These are phyloP conservation scores for Solanum clarkiae DNA, from an alignment of 257 asterid genomes.

Conservation along the genomic window DNA sequence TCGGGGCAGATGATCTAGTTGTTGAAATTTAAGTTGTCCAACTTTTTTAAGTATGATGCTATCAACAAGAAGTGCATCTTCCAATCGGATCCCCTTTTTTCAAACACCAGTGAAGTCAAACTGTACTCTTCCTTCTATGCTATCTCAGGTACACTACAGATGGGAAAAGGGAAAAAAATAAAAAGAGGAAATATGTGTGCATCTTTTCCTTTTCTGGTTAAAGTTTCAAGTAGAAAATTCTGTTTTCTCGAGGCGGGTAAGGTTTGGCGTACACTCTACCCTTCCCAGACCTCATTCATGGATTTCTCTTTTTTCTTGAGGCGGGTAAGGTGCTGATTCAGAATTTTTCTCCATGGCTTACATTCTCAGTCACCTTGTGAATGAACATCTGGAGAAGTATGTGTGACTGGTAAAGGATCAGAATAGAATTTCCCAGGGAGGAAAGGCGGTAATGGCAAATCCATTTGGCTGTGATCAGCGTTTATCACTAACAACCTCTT, in stretches of 20 bases:
- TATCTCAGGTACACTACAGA: not conserved
- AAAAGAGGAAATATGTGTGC: not conserved
- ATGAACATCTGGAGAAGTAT: constrained; percentile 60
- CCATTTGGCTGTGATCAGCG: constrained; percentile 36
- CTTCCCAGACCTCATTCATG: too few species aligned
- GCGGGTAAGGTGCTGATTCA: constrained; percentile 24
- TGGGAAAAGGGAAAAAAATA: not conserved
- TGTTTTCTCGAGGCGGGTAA: not conserved
- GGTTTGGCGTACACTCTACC: too few species aligned
- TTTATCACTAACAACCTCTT: constrained; percentile 18
- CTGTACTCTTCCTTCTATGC: not conserved
- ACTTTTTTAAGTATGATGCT: not conserved
- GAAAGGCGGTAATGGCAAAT: constrained; percentile 30
- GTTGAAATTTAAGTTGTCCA: not conserved
- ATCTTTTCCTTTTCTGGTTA: not conserved
- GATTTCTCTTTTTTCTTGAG: too few species aligned
- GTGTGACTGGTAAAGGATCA: constrained; percentile 12
- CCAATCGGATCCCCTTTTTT: not conserved
- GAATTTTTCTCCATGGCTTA: constrained; percentile 17
- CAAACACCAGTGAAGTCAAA: not conserved
- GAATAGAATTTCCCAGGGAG: not conserved
- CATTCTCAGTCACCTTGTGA: constrained; percentile 48
- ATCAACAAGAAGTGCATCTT: not conserved
- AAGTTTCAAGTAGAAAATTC: not conserved
- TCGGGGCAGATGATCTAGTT: not conserved